phyloP scores from a whole-genome alignment of 2,329 filamentous ascomycete genomes.

The Westerdykella ornata region DNA sequence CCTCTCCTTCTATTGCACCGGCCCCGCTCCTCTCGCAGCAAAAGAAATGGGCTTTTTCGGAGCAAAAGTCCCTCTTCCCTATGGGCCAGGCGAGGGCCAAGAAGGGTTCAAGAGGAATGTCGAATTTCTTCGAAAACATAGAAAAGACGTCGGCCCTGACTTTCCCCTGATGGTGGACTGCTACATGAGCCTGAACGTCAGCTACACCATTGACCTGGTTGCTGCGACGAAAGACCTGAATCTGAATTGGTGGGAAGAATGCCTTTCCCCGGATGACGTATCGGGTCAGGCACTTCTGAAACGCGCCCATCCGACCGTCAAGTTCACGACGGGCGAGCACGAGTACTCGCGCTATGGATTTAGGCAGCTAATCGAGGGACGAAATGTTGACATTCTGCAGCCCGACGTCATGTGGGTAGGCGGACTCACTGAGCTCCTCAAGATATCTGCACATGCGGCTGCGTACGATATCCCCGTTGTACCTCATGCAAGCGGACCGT shows the following conservation, averaged over 20 bases:
- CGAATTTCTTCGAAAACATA: constrained; percentile 77
- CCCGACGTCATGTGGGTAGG: constrained; percentile 98
- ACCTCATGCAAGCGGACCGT: constrained; percentile 88
- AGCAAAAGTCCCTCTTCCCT: constrained; percentile 83
- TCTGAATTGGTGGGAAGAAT: constrained; percentile 98
- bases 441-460: constrained; percentile 78
- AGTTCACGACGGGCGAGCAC: constrained; percentile 94
- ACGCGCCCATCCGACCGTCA: constrained; percentile 78
- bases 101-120: constrained; percentile 81
- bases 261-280: constrained; percentile 81
- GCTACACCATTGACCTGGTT: constrained; percentile 86
- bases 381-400: constrained; percentile 89
- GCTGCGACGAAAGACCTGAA: constrained; percentile 75
- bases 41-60: constrained; percentile 85
- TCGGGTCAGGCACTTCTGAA: constrained; percentile 88
- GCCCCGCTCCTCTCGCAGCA: constrained; percentile 72
- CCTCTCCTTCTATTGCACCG: constrained; percentile 91
- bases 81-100: constrained; percentile 79
- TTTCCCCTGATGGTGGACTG: constrained; percentile 94
- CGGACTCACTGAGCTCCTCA: constrained; percentile 84
- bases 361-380: constrained; percentile 85
- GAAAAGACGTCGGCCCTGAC: constrained; percentile 77
- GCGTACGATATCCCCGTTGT: constrained; percentile 94
- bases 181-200: constrained; percentile 91
- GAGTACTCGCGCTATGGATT: constrained; percentile 93